Base-by-base conservation (phyloP, 345 rosid genomes). In the Dimocarpus longan region DNA sequence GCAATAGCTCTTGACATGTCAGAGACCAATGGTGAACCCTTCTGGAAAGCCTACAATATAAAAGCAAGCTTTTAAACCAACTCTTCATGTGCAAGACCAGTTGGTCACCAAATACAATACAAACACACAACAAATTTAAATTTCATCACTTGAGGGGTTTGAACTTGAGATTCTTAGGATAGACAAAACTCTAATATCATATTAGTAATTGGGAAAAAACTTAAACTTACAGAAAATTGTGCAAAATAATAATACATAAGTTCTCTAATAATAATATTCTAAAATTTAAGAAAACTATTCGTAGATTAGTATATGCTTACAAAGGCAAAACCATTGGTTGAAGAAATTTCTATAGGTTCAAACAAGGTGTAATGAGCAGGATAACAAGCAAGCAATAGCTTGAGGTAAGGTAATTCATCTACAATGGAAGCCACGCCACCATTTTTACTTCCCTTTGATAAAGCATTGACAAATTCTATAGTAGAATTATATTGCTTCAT, bases 251-350 rank as follows among this genome's bases (percentile, higher is more conserved):
- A 63, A 63, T 6, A 10, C 15, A 63, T 11, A 13, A 54, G 59
- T 3, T 16, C 37, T 32, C 37, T 32, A 32, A 32, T 3, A 32
- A 32, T 3, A 32, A 32, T 32, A 32, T 2, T 32, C 37, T 2
- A 32, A 32, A 3, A 1, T 32, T 32, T 32, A 32, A 32, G 37
- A 32, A 32, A 32, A 32, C 37, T 32, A 32, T 32, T 32, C 37
- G 2, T 32, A 32, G 37, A 32, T 32, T 32, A 32, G 37, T 46
- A n/a, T 5, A 37, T 22, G 60, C 76, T 73, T 10, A 73, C 68
- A 59, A 60, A 73, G n/a, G 52, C 76, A 60, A 73, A 59, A 39
- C 76, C 76, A 32, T 10, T 46, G 39, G 57, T 16, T 18, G 56
- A 0, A 39, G 67, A 5, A 21, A 2, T 32, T 32, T 32, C 37